Evolutionary conservation across 192 early-diverging fungal genomes (phyloP), one percentile per base, ranked within the genome.

Genomic region (Gorgonomyces haynaldii): DNA sequence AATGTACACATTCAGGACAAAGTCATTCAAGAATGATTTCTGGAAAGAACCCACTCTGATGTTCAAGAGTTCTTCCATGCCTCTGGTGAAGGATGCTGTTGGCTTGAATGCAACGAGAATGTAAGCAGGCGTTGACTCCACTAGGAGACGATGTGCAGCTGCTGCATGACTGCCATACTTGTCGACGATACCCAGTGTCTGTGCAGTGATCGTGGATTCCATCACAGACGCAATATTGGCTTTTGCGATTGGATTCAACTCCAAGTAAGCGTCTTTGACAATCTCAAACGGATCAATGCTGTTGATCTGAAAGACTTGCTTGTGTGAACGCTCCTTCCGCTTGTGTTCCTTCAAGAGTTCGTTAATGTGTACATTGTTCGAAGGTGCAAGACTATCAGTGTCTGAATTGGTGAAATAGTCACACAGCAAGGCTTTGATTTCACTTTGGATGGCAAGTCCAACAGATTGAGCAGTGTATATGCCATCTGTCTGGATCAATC

Each of bases 1-100:
- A 50, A 96, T 49, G 42, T 88, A 93, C 17, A 86, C 65, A 66
- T 81, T 81, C 57, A 75, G 45, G 36, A 89, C 74, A 66, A 87
- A 86, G 29, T 86, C 84, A 35, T 87, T 74, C 32, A 87, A 44
- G 64, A 84, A 87, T 13, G 46, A 65, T 36, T 65, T 61, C n/a
- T n/a, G n/a, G 44, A 86, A 84, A 15, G 64, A 62, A 16, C 62
- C 72, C 16, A 64, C 46, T 41, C 66, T 67, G 10, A 65, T 54
- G 0, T 57, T 60, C 20, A 86, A 46, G 26, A 69, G 57, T 12
- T 53, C 52, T 49, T 76, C 81, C 48, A 84, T 61, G 21, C 65
- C 56, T 19, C 64, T 43, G 4, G 81, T 60, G 38, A 85, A 86
- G 1, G 48, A 63, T 57, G 70, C 64, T 2, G 84, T 86, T 1